phyloP scores from a whole-genome alignment of 2,329 filamentous ascomycete species.

The Phyllosticta ampelicida region DNA sequence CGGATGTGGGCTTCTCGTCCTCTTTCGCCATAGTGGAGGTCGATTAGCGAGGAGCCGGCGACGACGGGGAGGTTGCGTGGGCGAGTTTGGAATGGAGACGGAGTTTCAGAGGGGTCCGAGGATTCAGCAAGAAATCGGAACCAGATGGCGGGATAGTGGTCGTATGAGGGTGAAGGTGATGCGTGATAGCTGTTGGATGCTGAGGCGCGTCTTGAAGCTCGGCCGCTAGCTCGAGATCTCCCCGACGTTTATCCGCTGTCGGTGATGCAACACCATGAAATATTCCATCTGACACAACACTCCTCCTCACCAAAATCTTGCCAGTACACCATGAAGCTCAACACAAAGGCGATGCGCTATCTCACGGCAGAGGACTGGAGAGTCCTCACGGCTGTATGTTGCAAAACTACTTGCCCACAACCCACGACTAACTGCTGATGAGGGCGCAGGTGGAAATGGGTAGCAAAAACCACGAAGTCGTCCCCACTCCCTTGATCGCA shows the following conservation, averaged over 20 bases:
- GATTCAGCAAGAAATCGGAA: background rate
- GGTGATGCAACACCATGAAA: conserved; percentile 4
- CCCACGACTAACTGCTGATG: conserved; percentile 27
- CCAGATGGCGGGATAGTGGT: conserved; percentile 8
- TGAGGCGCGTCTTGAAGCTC: conserved; percentile 7
- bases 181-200: conserved; percentile 1
- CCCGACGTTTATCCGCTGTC: background rate
- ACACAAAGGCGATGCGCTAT: conserved; percentile 88
- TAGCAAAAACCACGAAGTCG: conserved; percentile 93
- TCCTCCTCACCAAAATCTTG: background rate
- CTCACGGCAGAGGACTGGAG: conserved; percentile 89
- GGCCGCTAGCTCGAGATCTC: background rate
- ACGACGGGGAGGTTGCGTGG: conserved; percentile 12
- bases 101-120: conserved; percentile 12
- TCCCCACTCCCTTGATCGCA: conserved; percentile 80
- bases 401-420: conserved; percentile 14
- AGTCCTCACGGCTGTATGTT: conserved; percentile 72
- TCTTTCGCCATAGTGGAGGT: conserved; percentile 65
- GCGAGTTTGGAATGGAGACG: background rate
- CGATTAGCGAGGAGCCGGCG: conserved; percentile 18
- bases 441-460: conserved; percentile 70
- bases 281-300: background rate
- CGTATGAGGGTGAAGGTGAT: conserved; percentile 3
- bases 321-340: conserved; percentile 67
- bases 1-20: conserved; percentile 70